Conservation (phyloP, 2,329 filamentous ascomycete species). For the Laburnicola sp. region DNA sequence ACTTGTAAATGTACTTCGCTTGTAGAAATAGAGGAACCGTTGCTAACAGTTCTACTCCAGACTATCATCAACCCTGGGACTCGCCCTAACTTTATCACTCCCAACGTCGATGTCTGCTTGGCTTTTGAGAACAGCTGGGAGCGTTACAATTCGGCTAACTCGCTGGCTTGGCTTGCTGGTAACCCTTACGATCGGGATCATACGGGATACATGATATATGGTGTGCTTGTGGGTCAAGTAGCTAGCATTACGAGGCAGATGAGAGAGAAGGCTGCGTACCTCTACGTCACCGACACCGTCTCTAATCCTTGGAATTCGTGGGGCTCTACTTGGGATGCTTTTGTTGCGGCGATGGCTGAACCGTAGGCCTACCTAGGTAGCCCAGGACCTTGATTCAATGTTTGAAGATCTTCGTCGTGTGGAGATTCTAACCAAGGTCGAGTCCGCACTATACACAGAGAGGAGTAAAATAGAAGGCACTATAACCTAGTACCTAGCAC, state of each 20-base stretch:
- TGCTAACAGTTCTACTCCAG: not conserved
- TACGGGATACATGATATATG: not conserved
- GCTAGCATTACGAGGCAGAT: not conserved
- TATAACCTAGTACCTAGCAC: too few species aligned
- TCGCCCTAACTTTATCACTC: slow-evolving; percentile 1
- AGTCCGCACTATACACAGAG: too few species aligned
- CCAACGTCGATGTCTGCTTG: slow-evolving; percentile 1
- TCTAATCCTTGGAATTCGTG: not conserved
- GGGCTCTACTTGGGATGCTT: not conserved
- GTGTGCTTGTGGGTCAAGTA: not conserved
- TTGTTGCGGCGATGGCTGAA: slow-evolving; percentile 3
- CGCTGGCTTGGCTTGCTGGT: not conserved
- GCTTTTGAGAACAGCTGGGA: not conserved
- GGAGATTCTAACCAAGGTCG: too few species aligned
- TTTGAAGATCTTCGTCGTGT: too few species aligned
- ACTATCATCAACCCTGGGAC: slow-evolving; percentile 4
- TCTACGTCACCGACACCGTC: not conserved
- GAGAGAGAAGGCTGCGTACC: not conserved
- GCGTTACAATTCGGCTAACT: not conserved
- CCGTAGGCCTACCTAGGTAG: too few species aligned
- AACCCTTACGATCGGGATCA: slow-evolving; percentile 4
- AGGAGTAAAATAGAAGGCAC: too few species aligned
- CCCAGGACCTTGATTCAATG: too few species aligned
- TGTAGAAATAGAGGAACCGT: not conserved
- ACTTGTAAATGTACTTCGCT: not conserved